Evolutionary conservation across 2,329 filamentous ascomycete species (phyloP), one percentile per base, ranked within the genome.

Genomic region (Trichoderma simmonsii): DNA sequence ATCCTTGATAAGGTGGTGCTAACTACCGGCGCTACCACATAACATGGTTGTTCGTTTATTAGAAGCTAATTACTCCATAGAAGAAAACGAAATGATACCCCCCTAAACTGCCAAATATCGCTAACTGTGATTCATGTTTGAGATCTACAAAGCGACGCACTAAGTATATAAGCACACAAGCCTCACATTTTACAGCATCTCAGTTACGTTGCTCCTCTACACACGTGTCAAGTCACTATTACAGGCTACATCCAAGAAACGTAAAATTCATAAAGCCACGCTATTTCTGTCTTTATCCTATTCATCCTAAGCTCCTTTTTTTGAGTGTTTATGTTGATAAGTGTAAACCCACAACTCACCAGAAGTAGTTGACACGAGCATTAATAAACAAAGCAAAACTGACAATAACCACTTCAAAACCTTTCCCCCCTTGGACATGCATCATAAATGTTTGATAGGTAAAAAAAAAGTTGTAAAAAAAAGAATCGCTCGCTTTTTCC

Each of bases 11-110:
- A 61, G 32, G 14, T 28, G 56, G 39, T 54, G 43, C 39, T 36
- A 18, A 70, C 39, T 61, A 51, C 48, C 43, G 61, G 39, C 69
- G 48, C 62, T 71, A 62, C 39, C 54, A 30, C 39, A 32, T 62
- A 9, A 36, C 36, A 54, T 51, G 32, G 57, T 48, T 48, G 21
- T 70, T 62, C 67, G 57, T 70, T 15, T 70, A 62, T 21, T 54
- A 39, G 32, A 32, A 60, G 65, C 65, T 34, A 69, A 69, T 69
- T 69, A 60, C 36, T 68, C 26, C 6, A 12, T 69, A 32, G 65
- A 68, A 60, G 36, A 62, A 61, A 70, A 51, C 67, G 67, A 70
- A 70, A 70, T 70, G 67, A 70, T 62, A 61, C 24, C 57, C 66
- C 64, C 67, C 43, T 54, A 61, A 70, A 51, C 4, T 3, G 21